A percentile compares a stretch with the other conserved stretches of the same genome.
These are phyloP conservation scores for Coemansia biformis DNA, from an alignment of 192 early-diverging fungal species.

Conservation along the genomic window DNA sequence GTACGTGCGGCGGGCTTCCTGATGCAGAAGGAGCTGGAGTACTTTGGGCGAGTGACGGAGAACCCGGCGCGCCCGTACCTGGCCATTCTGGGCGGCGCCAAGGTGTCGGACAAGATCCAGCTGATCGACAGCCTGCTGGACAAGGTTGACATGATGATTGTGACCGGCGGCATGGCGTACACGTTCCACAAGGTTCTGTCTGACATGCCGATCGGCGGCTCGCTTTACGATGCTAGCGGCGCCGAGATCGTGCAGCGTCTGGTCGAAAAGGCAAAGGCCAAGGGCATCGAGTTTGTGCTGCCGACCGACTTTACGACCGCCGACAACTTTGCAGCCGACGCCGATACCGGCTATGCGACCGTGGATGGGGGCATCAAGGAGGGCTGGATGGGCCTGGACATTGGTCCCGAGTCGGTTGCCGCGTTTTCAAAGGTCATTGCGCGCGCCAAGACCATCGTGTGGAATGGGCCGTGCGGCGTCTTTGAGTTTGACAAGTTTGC, in stretches of 20 bases:
- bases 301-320: conserved; percentile 87
- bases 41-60: conserved; percentile 96
- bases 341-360: conserved; percentile 80
- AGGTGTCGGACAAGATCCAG: conserved; percentile 98
- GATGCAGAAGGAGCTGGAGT: conserved; percentile 99
- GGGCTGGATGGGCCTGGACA: conserved; percentile 91
- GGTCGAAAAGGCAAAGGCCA: conserved; percentile 84
- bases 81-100: conserved; percentile 96
- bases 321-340: conserved; percentile 79
- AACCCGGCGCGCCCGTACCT: conserved; percentile 88
- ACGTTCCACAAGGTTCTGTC: conserved; percentile 94
- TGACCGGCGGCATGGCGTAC: conserved; percentile 95
- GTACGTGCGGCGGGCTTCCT: conserved; percentile 90
- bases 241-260: conserved; percentile 75
- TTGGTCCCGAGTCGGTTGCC: conserved; percentile 74
- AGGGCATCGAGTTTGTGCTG: conserved; percentile 84
- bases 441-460: conserved; percentile 87
- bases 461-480: conserved; percentile 97
- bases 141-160: conserved; percentile 83
- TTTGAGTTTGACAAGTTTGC: conserved; percentile 97
- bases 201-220: conserved; percentile 84
- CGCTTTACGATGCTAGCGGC: conserved; percentile 85
- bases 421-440: conserved; percentile 63
- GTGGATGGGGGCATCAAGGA: conserved; percentile 80
- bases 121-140: conserved; percentile 96